These are phyloP conservation scores for Fusarium sp. DNA, from an alignment of 2,329 filamentous ascomycete genomes.

Conservation along the genomic window DNA sequence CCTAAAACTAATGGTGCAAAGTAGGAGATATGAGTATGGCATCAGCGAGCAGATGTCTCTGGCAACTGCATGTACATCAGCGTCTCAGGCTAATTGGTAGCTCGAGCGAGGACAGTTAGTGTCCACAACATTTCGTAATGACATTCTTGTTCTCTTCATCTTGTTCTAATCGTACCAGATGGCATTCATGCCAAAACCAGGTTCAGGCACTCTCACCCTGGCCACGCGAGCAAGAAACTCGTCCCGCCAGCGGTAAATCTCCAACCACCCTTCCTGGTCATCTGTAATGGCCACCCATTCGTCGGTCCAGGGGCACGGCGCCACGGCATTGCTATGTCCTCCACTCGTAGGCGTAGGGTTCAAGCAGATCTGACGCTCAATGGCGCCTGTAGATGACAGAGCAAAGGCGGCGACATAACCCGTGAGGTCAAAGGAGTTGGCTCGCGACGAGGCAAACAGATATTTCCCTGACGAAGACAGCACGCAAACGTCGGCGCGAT, in stretches of 20 bases:
- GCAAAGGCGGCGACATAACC: constrained; percentile 87
- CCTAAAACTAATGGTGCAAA: constrained; percentile 40
- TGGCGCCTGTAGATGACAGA: constrained; percentile 74
- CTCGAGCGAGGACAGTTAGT: background rate
- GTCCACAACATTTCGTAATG: constrained; percentile 13
- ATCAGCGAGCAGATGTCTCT: background rate
- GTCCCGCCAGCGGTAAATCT: constrained; percentile 88
- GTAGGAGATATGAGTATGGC: constrained; percentile 2
- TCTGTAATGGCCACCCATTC: constrained; percentile 93
- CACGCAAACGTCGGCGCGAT: constrained; percentile 87
- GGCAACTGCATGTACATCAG: background rate
- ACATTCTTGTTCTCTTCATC: background rate
- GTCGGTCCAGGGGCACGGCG: constrained; percentile 84
- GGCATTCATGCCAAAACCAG: constrained; percentile 97
- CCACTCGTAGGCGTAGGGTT: constrained; percentile 89
- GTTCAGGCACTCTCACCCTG: constrained; percentile 80
- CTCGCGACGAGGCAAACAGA: constrained; percentile 86
- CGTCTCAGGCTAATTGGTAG: background rate
- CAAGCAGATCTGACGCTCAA: constrained; percentile 82
- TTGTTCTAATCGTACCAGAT: constrained; percentile 80
- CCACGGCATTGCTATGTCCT: constrained; percentile 89
- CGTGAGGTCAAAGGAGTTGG: constrained; percentile 79
- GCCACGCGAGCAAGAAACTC: constrained; percentile 85
- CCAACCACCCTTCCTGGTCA: constrained; percentile 87
- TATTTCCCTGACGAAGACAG: constrained; percentile 76